These are phyloP conservation scores for Macrophomina pseudophaseolina DNA, from an alignment of 2,329 filamentous ascomycete genomes.

Conservation along the genomic window DNA sequence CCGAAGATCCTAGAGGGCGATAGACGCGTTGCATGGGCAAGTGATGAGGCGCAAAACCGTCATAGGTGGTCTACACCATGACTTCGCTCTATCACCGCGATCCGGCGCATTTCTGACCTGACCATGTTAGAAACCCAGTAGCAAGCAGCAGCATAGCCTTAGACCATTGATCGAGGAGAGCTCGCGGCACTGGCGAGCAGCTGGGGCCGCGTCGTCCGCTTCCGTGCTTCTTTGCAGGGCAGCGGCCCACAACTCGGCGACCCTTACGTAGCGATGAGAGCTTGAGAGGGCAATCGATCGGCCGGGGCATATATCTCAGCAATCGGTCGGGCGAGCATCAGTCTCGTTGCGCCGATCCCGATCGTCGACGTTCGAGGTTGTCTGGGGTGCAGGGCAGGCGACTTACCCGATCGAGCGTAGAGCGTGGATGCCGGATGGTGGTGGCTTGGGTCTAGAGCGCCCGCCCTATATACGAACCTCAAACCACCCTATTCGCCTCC, in stretches of 20 bases:
- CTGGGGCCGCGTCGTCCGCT: background rate
- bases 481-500: background rate
- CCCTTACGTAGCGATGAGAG: background rate
- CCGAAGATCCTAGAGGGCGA: too few relatives aligned
- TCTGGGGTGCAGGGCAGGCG: background rate
- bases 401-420: conserved; percentile 8
- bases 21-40: too few relatives aligned
- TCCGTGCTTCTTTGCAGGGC: background rate
- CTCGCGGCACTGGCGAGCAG: background rate
- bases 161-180: background rate
- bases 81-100: too few relatives aligned
- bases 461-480: background rate
- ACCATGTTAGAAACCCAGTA: too few relatives aligned
- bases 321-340: background rate
- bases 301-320: background rate
- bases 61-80: too few relatives aligned
- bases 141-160: background rate
- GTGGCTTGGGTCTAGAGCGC: conserved; percentile 11
- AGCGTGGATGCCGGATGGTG: background rate
- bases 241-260: background rate
- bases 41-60: too few relatives aligned
- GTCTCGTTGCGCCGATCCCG: conserved; percentile 1
- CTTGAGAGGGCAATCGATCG: background rate
- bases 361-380: conserved; percentile 17
- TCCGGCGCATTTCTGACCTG: too few relatives aligned